A percentile compares a stretch with the other conserved stretches of the same genome.
Evolutionary conservation across 2,329 filamentous ascomycete species (phyloP).

Genomic region (Clarireedia homoeocarpa): DNA sequence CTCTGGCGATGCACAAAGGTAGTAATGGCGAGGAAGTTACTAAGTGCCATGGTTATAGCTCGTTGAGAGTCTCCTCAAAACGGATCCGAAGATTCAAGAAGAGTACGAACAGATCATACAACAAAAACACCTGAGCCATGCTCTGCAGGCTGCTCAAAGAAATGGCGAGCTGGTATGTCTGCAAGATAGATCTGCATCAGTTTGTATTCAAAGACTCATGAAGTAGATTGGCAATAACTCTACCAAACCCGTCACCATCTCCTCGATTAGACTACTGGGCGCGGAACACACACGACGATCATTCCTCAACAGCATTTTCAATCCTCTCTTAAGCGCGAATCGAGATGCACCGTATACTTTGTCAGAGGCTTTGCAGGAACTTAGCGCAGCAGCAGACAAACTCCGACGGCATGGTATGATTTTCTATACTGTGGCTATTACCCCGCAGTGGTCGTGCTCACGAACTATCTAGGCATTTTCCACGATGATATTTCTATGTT

Average conservation of each 20-base stretch:
- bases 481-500: conserved; percentile 75
- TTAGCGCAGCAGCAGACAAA: conserved; percentile 64
- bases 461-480: conserved; percentile 62
- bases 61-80: conserved; percentile 28
- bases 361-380: conserved; percentile 65
- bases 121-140: conserved; percentile 27
- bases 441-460: not conserved
- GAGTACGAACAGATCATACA: conserved; percentile 52
- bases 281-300: conserved; percentile 73
- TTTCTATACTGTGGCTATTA: not conserved
- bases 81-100: conserved; percentile 48
- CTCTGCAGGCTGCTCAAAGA: conserved; percentile 35
- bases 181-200: not conserved
- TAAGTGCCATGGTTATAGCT: conserved; percentile 6
- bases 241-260: conserved; percentile 80
- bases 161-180: conserved; percentile 55
- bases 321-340: conserved; percentile 65
- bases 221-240: conserved; percentile 69
- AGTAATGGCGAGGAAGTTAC: conserved; percentile 36
- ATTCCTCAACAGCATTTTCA: conserved; percentile 77
- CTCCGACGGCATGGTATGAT: conserved; percentile 71
- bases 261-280: conserved; percentile 75
- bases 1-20: not conserved
- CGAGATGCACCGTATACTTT: conserved; percentile 65
- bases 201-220: not conserved